phyloP scores from a whole-genome alignment of 2,329 filamentous ascomycete genomes.

The Sclerotinia subarctica region DNA sequence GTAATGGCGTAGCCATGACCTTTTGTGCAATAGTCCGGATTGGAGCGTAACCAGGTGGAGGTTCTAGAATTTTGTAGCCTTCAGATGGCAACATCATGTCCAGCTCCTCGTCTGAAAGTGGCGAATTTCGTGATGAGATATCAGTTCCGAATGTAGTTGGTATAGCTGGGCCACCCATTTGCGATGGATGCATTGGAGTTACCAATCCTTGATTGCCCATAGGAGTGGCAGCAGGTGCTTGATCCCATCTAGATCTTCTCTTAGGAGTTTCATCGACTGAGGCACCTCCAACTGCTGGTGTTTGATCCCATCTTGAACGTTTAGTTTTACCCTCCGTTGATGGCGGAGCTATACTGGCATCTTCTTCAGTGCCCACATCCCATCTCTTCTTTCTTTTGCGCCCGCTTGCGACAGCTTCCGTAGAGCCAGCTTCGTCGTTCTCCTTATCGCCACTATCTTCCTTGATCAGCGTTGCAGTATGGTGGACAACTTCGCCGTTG shows the following conservation, averaged over 20 bases:
- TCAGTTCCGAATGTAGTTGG: slow-evolving; percentile 75
- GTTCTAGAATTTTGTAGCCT: slow-evolving; percentile 88
- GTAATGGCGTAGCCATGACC: slow-evolving; percentile 67
- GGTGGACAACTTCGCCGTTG: slow-evolving; percentile 58
- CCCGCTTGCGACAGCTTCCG: slow-evolving; percentile 59
- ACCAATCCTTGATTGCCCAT: slow-evolving; percentile 70
- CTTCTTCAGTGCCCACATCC: slow-evolving; percentile 69
- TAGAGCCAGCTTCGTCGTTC: slow-evolving; percentile 65
- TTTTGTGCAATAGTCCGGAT: slow-evolving; percentile 74
- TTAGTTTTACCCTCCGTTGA: slow-evolving; percentile 55
- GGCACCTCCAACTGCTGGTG: slow-evolving; percentile 57
- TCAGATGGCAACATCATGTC: slow-evolving; percentile 86
- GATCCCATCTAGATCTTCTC: slow-evolving; percentile 86
- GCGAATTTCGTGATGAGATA: slow-evolving; percentile 72
- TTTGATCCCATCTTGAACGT: slow-evolving; percentile 84
- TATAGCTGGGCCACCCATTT: slow-evolving; percentile 49
- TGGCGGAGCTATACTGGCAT: slow-evolving; percentile 48
- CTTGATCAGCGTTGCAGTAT: slow-evolving; percentile 68
- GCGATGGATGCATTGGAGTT: slow-evolving; percentile 73
- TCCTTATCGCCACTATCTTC: slow-evolving; percentile 66
- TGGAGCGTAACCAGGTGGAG: slow-evolving; percentile 88
- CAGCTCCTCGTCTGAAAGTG: slow-evolving; percentile 89
- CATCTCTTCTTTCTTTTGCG: slow-evolving; percentile 92
- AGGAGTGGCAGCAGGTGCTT: slow-evolving; percentile 78
- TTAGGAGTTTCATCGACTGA: slow-evolving; percentile 59